These are phyloP conservation scores for Huntiella decipiens DNA, from an alignment of 2,329 filamentous ascomycete species.

Conservation along the genomic window DNA sequence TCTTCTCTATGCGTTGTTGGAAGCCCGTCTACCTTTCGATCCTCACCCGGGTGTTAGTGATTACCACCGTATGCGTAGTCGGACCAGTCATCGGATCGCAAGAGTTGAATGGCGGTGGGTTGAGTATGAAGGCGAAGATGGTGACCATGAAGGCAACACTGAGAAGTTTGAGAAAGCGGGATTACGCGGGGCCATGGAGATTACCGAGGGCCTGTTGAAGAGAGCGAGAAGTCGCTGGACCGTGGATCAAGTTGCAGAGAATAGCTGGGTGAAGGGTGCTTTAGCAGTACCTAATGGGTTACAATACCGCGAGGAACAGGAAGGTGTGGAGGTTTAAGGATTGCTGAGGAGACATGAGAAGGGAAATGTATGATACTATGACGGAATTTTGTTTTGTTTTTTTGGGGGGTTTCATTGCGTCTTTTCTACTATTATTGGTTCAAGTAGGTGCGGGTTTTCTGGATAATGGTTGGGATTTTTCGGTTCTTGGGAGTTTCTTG, in stretches of 20 bases:
- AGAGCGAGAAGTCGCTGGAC: conserved; percentile 62
- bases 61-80: conserved; percentile 54
- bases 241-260: conserved; percentile 51
- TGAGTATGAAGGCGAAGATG: conserved; percentile 63
- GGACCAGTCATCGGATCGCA: conserved; percentile 86
- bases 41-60: conserved; percentile 66
- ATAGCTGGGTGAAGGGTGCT: conserved; percentile 58
- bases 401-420: background rate
- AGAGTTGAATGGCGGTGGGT: conserved; percentile 93
- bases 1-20: conserved; percentile 77
- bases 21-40: conserved; percentile 86
- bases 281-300: conserved; percentile 48
- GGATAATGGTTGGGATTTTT: background rate
- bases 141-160: conserved; percentile 58
- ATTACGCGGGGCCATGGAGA: conserved; percentile 56
- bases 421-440: too few species aligned
- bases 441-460: too few species aligned
- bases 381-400: conserved; percentile 10
- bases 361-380: conserved; percentile 1
- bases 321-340: conserved; percentile 30
- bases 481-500: background rate
- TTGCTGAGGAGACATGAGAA: background rate
- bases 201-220: conserved; percentile 70
- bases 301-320: conserved; percentile 38
- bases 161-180: conserved; percentile 42